These are phyloP conservation scores for Sambucus nigra DNA, from an alignment of 129 eudicot genomes.

Conservation along the genomic window DNA sequence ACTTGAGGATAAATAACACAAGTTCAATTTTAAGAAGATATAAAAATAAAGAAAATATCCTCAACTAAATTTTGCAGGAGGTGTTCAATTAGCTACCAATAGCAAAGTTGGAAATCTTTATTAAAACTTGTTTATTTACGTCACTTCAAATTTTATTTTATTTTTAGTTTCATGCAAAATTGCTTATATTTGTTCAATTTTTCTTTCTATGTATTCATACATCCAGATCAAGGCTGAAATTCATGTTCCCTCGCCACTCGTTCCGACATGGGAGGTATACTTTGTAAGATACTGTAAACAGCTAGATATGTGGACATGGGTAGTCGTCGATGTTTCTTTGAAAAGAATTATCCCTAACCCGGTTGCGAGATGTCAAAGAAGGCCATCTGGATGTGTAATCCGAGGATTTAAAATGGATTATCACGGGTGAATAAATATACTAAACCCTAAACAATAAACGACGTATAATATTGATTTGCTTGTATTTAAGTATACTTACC, in stretches of 20 bases:
- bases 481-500: not conserved
- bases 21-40: too few relatives aligned
- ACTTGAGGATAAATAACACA: too few relatives aligned
- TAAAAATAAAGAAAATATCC: too few relatives aligned
- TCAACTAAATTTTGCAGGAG: too few relatives aligned
- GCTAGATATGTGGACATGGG: slow-evolving; percentile 25
- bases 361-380: slow-evolving; percentile 17
- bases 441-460: too few relatives aligned
- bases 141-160: not conserved
- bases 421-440: slow-evolving; percentile 20
- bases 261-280: slow-evolving; percentile 24
- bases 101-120: too few relatives aligned
- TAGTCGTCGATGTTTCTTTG: slow-evolving; percentile 46
- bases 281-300: slow-evolving; percentile 41
- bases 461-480: too few relatives aligned
- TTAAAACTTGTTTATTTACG: too few relatives aligned
- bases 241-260: slow-evolving; percentile 37
- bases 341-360: slow-evolving; percentile 25
- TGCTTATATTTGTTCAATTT: not conserved
- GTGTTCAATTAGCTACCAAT: too few relatives aligned
- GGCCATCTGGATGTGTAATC: slow-evolving; percentile 62
- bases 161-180: not conserved
- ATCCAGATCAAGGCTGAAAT: slow-evolving; percentile 38
- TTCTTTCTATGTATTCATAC: not conserved
- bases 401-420: slow-evolving; percentile 28